Conservation (phyloP, 108 stramenopile genomes). For the Skeletonema menzelii region DNA sequence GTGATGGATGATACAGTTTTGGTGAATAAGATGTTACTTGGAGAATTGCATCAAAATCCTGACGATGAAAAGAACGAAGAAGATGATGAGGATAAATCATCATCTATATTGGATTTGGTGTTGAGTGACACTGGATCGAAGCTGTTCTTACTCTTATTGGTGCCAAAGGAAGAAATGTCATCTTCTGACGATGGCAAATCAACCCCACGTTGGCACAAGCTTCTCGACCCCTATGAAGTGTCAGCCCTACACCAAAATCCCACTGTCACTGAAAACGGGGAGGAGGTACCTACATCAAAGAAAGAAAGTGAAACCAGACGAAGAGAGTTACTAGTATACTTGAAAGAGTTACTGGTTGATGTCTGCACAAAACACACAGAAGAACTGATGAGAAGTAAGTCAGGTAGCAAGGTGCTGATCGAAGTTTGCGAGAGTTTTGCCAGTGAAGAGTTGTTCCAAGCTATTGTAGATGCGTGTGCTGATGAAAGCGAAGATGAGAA, state of each 20-base stretch:
- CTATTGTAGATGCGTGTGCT: slow-evolving; percentile 57
- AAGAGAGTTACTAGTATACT: slow-evolving; percentile 76
- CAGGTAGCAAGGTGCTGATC: slow-evolving; percentile 79
- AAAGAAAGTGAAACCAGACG: slow-evolving; percentile 85
- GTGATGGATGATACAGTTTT: slow-evolving; percentile 95
- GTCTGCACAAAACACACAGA: slow-evolving; percentile 70
- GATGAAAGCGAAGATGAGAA: slow-evolving; percentile 14
- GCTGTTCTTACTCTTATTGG: slow-evolving; percentile 82
- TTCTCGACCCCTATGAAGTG: slow-evolving; percentile 89
- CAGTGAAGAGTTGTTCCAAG: slow-evolving; percentile 41
- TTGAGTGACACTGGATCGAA: slow-evolving; percentile 83
- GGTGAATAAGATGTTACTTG: slow-evolving; percentile 88
- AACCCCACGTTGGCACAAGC: slow-evolving; percentile 49
- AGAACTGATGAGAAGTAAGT: slow-evolving; percentile 71
- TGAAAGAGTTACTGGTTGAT: slow-evolving; percentile 65
- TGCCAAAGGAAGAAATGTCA: slow-evolving; percentile 54
- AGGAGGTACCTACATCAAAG: slow-evolving; percentile 75
- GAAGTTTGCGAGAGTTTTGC: slow-evolving; percentile 70
- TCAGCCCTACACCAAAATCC: slow-evolving; percentile 69
- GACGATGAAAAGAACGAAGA: slow-evolving; percentile 27
- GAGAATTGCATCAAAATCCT: slow-evolving; percentile 68
- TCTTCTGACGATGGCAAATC: slow-evolving; percentile 19
- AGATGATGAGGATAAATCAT: slow-evolving; percentile 29
- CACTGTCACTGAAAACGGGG: slow-evolving; percentile 50
- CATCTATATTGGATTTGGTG: slow-evolving; percentile 77